Percentiles rank a stretch among this genome's conserved stretches.
Evolutionary conservation across 345 rosid genomes (phyloP).

Genomic region (Euphorbia lathyris): DNA sequence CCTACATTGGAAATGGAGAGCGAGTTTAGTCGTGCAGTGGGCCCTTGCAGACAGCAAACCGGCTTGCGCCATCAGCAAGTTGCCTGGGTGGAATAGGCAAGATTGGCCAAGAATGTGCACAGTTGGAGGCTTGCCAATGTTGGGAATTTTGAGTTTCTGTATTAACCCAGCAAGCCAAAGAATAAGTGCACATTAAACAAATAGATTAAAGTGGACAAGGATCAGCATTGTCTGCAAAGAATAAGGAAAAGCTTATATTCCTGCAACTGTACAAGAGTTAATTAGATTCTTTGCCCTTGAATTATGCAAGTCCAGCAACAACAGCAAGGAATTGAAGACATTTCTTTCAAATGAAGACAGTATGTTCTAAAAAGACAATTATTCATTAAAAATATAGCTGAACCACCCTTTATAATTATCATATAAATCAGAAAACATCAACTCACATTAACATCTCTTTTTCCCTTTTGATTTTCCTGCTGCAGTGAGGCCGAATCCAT

Average conservation of each 20-base stretch:
- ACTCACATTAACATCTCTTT: constrained; percentile 2
- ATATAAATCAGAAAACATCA: neutral
- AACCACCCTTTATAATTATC: neutral
- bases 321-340: constrained; percentile 38
- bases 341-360: constrained; percentile 49
- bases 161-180: no score
- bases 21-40: no score
- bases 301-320: constrained; percentile 24
- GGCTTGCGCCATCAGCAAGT: no score
- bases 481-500: neutral
- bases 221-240: constrained; percentile 16
- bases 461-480: neutral
- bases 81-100: no score
- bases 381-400: neutral
- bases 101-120: no score
- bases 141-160: no score
- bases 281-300: constrained; percentile 32
- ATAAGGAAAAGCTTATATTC: constrained; percentile 24
- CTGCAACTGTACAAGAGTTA: neutral
- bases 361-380: constrained; percentile 1
- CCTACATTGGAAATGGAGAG: no score
- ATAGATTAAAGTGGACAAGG: neutral
- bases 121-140: no score
- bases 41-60: no score
- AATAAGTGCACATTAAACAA: neutral